Evolutionary conservation across 768 basidiomycete species (phyloP).

Genomic region (Tylopilus subfusipes): DNA sequence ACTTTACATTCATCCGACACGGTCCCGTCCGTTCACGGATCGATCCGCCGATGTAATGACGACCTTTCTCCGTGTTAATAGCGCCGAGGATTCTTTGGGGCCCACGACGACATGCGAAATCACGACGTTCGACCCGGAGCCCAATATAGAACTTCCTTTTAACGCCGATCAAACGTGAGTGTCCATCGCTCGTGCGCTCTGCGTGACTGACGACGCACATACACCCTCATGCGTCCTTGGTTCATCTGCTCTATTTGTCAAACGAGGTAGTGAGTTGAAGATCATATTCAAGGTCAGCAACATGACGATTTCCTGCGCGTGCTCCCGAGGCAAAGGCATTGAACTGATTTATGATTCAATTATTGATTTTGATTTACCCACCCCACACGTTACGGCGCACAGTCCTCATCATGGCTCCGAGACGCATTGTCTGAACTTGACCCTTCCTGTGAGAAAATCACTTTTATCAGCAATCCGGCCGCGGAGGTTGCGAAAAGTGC

Average conservation of each 20-base stretch:
- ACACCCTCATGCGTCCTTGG: not conserved
- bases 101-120: constrained; percentile 88
- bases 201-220: constrained; percentile 7
- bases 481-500: constrained; percentile 18
- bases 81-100: constrained; percentile 74
- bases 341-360: not conserved
- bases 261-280: constrained; percentile 55
- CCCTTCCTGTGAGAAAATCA: constrained; percentile 80
- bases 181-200: not conserved
- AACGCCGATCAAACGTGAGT: constrained; percentile 59
- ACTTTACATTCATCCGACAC: not conserved
- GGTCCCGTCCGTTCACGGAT: not conserved
- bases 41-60: constrained; percentile 4
- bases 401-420: constrained; percentile 85
- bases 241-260: not conserved
- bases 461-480: constrained; percentile 74
- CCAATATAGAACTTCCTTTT: constrained; percentile 76
- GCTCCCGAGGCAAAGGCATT: not conserved
- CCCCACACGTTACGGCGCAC: constrained; percentile 12
- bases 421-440: constrained; percentile 92
- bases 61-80: constrained; percentile 23
- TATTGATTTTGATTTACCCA: not conserved
- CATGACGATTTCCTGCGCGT: not conserved
- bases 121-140: constrained; percentile 80
- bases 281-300: constrained; percentile 76